phyloP scores from a whole-genome alignment of 176 grass and related monocot species.

The Typha latifolia region DNA sequence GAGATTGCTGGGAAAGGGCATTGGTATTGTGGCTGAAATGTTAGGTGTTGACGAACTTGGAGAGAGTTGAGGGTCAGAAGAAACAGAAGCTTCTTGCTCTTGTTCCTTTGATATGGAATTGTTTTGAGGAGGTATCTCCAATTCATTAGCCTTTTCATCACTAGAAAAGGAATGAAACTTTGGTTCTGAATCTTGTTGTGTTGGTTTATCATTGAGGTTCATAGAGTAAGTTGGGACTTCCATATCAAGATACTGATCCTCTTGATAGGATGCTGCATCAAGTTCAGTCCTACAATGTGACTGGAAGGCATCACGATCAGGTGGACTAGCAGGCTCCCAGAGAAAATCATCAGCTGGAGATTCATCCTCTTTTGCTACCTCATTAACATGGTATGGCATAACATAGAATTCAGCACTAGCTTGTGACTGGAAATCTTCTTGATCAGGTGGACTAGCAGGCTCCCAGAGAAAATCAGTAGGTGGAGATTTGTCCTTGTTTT shows the following conservation, averaged over 20 bases:
- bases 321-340: too few species aligned
- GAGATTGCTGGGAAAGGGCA: constrained; percentile 5
- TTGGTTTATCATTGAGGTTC: constrained; percentile 4
- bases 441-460: constrained; percentile 49
- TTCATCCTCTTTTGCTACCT: background rate
- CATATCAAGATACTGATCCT: constrained; percentile 35
- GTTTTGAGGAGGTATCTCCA: background rate
- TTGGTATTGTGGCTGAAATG: constrained; percentile 18
- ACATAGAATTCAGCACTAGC: constrained; percentile 46
- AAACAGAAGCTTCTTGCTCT: background rate
- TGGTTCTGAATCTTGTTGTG: constrained; percentile 18
- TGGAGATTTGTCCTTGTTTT: constrained; percentile 19
- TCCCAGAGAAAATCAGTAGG: constrained; percentile 55
- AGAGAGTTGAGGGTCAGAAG: background rate
- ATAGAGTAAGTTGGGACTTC: constrained; percentile 16
- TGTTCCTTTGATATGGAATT: background rate
- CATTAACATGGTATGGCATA: constrained; percentile 22
- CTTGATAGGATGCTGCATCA: background rate
- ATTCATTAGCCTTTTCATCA: constrained; percentile 4
- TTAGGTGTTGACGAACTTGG: constrained; percentile 13
- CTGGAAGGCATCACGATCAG: too few species aligned
- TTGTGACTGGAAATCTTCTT: constrained; percentile 37
- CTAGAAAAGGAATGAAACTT: constrained; percentile 22
- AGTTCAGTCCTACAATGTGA: too few species aligned
- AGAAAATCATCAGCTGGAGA: background rate